A percentile compares a stretch with the other conserved stretches of the same genome.
These are phyloP conservation scores for Nakazawaea ambrosiae DNA, from an alignment of 805 yeast species.

Conservation along the genomic window DNA sequence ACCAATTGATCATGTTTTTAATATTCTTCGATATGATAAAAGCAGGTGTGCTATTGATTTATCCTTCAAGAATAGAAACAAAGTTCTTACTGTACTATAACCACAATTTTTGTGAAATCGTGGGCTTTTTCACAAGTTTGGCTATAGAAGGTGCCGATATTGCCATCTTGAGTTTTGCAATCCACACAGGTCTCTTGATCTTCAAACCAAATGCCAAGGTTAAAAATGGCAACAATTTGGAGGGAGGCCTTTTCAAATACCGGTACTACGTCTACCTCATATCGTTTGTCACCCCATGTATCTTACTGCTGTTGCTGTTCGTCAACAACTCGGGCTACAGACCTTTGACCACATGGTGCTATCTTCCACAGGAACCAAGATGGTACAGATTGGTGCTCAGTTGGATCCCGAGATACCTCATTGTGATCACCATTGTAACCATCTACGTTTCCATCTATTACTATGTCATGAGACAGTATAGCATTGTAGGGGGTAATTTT, in stretches of 20 bases:
- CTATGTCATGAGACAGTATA: constrained; percentile 61
- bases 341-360: constrained; percentile 71
- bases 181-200: constrained; percentile 72
- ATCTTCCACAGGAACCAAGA: constrained; percentile 60
- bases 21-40: constrained; percentile 71
- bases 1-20: constrained; percentile 60
- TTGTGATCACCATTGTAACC: constrained; percentile 52
- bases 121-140: constrained; percentile 78
- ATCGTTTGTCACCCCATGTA: constrained; percentile 53
- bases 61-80: constrained; percentile 52
- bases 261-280: constrained; percentile 51
- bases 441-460: constrained; percentile 67
- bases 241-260: constrained; percentile 67
- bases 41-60: constrained; percentile 59
- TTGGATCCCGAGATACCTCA: constrained; percentile 76
- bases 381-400: constrained; percentile 72
- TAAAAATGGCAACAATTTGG: constrained; percentile 32
- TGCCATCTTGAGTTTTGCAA: constrained; percentile 74
- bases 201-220: constrained; percentile 41
- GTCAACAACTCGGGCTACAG: constrained; percentile 49
- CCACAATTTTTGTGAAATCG: constrained; percentile 48
- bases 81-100: constrained; percentile 37
- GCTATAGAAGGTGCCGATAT: constrained; percentile 83
- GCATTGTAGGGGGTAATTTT: constrained; percentile 37
- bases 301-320: constrained; percentile 69